Base-by-base conservation (phyloP, 1,284 basidiomycete species). In the Austroboletus novae-zelandiae region DNA sequence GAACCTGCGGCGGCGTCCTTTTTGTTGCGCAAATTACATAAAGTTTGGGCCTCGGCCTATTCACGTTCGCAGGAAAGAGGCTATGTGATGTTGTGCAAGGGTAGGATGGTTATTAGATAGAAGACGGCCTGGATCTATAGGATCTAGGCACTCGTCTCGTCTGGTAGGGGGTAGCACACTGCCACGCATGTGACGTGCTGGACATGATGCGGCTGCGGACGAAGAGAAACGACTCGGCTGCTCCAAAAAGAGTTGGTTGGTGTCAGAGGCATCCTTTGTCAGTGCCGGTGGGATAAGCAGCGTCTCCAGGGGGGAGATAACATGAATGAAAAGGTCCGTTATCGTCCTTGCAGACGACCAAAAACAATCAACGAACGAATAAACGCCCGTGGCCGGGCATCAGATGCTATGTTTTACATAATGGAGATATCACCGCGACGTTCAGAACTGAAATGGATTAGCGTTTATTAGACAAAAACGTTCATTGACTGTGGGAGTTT, bases 401-500 rank as follows among this genome's bases (percentile, higher is more conserved):
- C 9, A 23, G 2, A 23, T 23, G 20, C 20, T 3, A 23, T n/a
- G 7, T 15, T 34, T n/a, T 34, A 14, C 15, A 8, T 11, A 34
- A 15, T 11, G 3, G 3, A 11, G 32, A 34, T 15, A 15, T 34
- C 32, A 14, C 32, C 9, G 15, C 15, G 7, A 15, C 2, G 32
- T 34, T 15, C 32, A 15, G 7, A 14, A 34, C 32, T 7, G 32
- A 15, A n/a, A n/a, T n/a, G 1, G 32, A 34, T 34, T 34, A 15
- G 32, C 32, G 15, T 34, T 34, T 15, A 34, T 15, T 15, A 15
- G 9, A 34, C 1, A 34, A 15, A 34, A 13, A 14, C 29, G 32
- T 18, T 23, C 37, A 56, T 43, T 34, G 37, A 37, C 14, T 47
- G 48, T 57, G 45, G 50, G 27, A 48, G 31, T 27, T 31, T 45